Percentiles rank a stretch among this genome's conserved stretches.
phyloP scores from a whole-genome alignment of 306 rosid genomes.

The Urtica urens region DNA sequence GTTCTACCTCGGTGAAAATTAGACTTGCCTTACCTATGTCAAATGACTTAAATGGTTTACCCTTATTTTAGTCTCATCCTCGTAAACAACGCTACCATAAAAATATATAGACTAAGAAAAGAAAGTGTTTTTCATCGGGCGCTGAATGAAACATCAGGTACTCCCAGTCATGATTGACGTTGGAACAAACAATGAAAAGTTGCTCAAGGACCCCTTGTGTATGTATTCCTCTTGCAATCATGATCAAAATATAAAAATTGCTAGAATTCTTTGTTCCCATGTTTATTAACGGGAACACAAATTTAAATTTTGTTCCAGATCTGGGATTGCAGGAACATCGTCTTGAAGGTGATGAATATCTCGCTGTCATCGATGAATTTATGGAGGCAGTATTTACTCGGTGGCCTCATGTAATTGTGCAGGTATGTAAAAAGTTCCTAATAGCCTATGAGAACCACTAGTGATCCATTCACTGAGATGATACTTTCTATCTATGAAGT shows the following conservation, averaged over 20 bases:
- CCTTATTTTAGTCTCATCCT: not conserved
- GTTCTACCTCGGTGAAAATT: no score
- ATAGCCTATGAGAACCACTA: slow-evolving; percentile 2
- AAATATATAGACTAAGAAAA: no score
- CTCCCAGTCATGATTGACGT: slow-evolving; percentile 99
- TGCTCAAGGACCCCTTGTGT: slow-evolving; percentile 77
- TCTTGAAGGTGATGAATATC: slow-evolving; percentile 86
- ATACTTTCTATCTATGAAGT: slow-evolving; percentile 34
- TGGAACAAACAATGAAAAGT: slow-evolving; percentile 84
- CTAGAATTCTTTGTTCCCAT: not conserved
- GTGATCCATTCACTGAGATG: no score
- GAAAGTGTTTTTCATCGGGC: not conserved
- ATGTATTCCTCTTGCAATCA: slow-evolving; percentile 26
- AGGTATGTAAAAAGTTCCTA: slow-evolving; percentile 36
- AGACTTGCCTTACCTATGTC: no score
- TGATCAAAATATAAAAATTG: slow-evolving; percentile 18
- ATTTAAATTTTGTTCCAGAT: slow-evolving; percentile 35
- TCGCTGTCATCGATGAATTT: slow-evolving; percentile 85
- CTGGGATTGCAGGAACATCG: slow-evolving; percentile 85
- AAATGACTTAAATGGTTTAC: no score
- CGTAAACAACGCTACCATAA: no score
- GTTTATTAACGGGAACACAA: slow-evolving; percentile 3
- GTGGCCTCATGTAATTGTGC: slow-evolving; percentile 98
- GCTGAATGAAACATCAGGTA: slow-evolving; percentile 35
- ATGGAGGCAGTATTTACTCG: slow-evolving; percentile 97